Base-by-base conservation (phyloP, 139 green algal genomes). In the Picochlorum sp. region DNA sequence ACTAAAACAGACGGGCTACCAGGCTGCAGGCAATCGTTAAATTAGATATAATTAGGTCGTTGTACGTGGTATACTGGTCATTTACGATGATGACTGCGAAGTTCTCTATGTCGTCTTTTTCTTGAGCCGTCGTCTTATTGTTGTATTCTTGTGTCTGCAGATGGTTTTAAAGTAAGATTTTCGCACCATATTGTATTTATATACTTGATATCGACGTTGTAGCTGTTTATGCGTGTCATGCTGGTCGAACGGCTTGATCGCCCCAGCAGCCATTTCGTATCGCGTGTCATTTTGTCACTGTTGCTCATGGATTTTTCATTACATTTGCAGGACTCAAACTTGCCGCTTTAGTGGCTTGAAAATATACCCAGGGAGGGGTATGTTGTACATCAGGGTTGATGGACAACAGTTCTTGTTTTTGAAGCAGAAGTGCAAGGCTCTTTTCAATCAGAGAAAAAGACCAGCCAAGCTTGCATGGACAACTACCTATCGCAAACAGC, bases 401-500 rank as follows among this genome's bases (percentile, higher is more conserved):
- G 86, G 86, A 63, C 86, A 92, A 81, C 80, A 94, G 70, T 99
- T 90, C 71, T 76, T 96, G 64, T 98, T 98, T 82, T 70, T 97
- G 34, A 96, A 90, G 81, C 85, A 84, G 70, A 99, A 99, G 83
- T 86, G 77, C 76, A 92, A 88, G 77, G 77, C 66, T 24, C 73
- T 96, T 72, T 97, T 88, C 82, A 79, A 92, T 79, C 88, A 96
- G 75, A 80, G 87, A 47, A 84, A 95, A 72, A 78, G 89, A 45
- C 88, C 94, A n/a, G 86, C 90, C 47, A 99, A 98, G 87, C 82
- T 99, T 49, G 86, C 86, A 44, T 99, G 94, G 94, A 98, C 93
- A 28, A 74, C 67, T 11, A 72, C 74, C 11, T 99, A 97, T 86
- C 82, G 90, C 47, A 98, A 96, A 85, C 72, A 83, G 75, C 92